Conservation (phyloP, 257 asterid species). For the Lantana camara region DNA sequence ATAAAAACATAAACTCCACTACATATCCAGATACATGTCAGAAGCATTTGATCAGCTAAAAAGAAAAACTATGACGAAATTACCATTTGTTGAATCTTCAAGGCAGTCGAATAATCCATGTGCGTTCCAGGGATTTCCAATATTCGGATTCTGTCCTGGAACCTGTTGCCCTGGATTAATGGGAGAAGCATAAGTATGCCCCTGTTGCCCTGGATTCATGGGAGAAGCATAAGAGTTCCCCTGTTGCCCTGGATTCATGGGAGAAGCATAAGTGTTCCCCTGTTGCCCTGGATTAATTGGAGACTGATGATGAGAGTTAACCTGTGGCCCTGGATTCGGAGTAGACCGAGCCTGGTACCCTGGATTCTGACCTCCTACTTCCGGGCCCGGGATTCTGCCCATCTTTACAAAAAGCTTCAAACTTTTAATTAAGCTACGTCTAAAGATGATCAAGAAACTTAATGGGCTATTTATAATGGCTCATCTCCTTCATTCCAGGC, state of each 20-base stretch:
- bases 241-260: neutral
- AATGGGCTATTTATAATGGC: neutral
- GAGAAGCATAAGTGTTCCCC: too few species aligned
- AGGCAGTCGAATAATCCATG: conserved; percentile 26
- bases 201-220: neutral
- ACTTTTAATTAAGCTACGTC: neutral
- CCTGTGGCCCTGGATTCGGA: neutral
- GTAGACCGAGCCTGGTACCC: too few species aligned
- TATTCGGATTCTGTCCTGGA: neutral
- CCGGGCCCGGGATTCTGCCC: neutral
- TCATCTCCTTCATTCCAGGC: neutral
- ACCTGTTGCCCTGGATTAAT: neutral
- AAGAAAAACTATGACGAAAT: neutral
- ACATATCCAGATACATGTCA: too few species aligned
- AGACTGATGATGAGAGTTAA: neutral
- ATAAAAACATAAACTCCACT: too few species aligned
- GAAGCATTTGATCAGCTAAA: neutral
- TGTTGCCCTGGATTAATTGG: neutral
- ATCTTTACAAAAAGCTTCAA: neutral
- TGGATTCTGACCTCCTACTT: neutral
- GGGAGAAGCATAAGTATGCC: neutral
- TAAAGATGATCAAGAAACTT: neutral
- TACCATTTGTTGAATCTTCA: conserved; percentile 29
- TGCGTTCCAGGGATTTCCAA: conserved; percentile 28
- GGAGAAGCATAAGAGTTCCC: neutral